These are phyloP conservation scores for Suillus sp. DNA, from an alignment of 768 basidiomycete genomes.

Conservation along the genomic window DNA sequence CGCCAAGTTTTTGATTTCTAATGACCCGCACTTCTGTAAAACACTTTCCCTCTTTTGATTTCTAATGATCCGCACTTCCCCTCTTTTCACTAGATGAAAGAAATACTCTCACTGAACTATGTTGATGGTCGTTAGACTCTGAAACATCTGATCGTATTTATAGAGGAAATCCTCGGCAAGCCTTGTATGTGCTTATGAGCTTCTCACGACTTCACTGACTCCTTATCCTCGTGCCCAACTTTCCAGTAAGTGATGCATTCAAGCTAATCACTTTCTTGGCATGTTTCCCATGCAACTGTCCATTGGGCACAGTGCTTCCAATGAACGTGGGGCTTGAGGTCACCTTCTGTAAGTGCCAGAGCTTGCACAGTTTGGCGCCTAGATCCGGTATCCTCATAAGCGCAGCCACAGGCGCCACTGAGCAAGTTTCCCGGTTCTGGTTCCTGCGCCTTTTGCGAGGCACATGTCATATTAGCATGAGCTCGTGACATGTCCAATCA, in stretches of 20 bases:
- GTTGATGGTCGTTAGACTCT: background rate
- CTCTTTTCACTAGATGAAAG: background rate
- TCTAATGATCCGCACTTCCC: background rate
- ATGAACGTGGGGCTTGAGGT: background rate
- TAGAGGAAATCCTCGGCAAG: background rate
- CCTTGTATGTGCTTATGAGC: background rate
- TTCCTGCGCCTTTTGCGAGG: background rate
- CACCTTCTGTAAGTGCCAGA: background rate
- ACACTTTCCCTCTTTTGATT: background rate
- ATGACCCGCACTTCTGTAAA: background rate
- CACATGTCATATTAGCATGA: background rate
- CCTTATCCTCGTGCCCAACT: background rate
- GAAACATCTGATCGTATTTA: background rate
- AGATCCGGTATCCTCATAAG: background rate
- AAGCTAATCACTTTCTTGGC: background rate
- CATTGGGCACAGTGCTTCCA: background rate
- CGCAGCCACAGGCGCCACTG: background rate
- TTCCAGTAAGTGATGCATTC: background rate
- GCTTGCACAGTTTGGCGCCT: background rate
- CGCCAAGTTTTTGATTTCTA: background rate
- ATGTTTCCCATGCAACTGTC: background rate
- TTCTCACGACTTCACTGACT: slow-evolving; percentile 2
- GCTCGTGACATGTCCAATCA: background rate
- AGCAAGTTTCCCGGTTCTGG: background rate
- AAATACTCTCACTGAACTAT: background rate